Evolutionary conservation across 2,329 filamentous ascomycete genomes (phyloP), one percentile per base, ranked within the genome.

Genomic region (Neonectria sp.): DNA sequence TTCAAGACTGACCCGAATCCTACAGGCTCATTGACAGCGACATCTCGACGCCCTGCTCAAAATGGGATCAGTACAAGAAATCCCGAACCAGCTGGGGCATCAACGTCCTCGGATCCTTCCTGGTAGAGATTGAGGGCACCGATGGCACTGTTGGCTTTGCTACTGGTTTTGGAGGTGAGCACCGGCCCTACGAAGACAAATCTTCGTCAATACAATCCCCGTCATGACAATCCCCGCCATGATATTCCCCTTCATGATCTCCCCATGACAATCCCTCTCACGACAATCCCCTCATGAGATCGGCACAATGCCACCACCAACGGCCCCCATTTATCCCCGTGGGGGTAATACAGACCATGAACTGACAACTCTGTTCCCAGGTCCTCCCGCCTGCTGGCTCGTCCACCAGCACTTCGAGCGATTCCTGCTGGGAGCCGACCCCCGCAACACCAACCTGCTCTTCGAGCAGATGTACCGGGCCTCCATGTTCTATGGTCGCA

Each of bases 381-480:
- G 95, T 1, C 95, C 95, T 17, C 95, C 95, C 37, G 95, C 93
- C 43, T 97, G 95, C 84, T 98, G 95, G 95, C 89, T 98, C 58
- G 92, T 96, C 48, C 92, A 95, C 77, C 92, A 97, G 82, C 95
- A 98, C 83, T 97, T 98, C 79, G 92, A 96, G 82, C 90, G 95
- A 69, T 98, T 98, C 87, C 84, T 98, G 68, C 87, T 97, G 73
- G 95, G 94, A 48, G 91, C 93, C 75, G 95, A 98, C 80, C 95
- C 95, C 12, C 89, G 95, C 74, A 94, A 98, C 78, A 97, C 94
- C 60, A 97, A 97, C 82, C 89, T 95, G 70, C 86, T 98, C 33
- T 98, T 97, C 79, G 95, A 98, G 85, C 94, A 97, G 81, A 97
- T 98, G 95, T 98, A 97, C 85, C 91, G 95, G 67, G 93, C 89